Evolutionary conservation across 1,139 yeast genomes (phyloP), one percentile per base, ranked within the genome.

Genomic region (Scheffersomyces parashehatae): DNA sequence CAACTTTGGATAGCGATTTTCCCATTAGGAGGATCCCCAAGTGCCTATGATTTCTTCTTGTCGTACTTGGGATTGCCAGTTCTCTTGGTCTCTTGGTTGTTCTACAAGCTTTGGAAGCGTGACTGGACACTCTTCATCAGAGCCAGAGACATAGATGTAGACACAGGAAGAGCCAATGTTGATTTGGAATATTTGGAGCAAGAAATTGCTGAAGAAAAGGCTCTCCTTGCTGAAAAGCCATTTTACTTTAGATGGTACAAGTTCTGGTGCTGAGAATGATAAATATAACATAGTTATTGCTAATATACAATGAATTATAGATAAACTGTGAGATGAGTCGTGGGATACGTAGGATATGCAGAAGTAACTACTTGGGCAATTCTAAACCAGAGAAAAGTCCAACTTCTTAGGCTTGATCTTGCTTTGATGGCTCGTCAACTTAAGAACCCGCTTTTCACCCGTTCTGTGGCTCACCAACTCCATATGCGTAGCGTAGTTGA

Each of bases 1-100:
- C 96, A 88, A 70, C 84, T 87, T 67, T 85, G 89, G 89, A 75
- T 83, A 47, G 88, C 90, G 6, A 68, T 85, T 41, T 84, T 75
- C 75, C 93, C 93, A 51, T 62, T 81, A 39, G 86, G 85, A 28
- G 71, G 60, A 1, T 35, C 57, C 15, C 86, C 89, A 43, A 72
- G 70, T 62, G 87, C 86, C 13, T 59, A 65, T 40, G 69, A 65
- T 40, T 85, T 85, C 74, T 84, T 85, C 64, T 68, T 74, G 60
- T 73, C 80, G 35, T 85, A 80, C 64, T 70, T 85, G 56, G 82
- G 88, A 36, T 77, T 77, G 43, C 86, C 84, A 30, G 82, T 85
- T 46, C 70, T 83, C 47, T 52, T 83, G 42, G 75, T 64, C 2
- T 82, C 81, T 60, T 83, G 81, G 67, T 37, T 77, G 28, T 74